Base-by-base conservation (phyloP, 2,329 filamentous ascomycete species). In the Epichloe gansuensis region DNA sequence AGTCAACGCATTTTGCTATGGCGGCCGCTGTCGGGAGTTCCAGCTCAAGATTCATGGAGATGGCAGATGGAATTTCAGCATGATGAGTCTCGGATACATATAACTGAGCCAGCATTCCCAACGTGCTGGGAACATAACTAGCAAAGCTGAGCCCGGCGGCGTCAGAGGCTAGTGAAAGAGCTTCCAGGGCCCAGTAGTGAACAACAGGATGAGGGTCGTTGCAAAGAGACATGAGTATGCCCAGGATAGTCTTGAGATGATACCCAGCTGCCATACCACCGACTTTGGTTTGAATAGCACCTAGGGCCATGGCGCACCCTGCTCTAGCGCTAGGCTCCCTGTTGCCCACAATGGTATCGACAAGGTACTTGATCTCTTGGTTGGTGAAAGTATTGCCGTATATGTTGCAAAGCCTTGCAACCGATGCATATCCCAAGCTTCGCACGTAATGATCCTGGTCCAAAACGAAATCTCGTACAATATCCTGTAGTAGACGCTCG, bases 251-350 rank as follows among this genome's bases (percentile, higher is more conserved):
- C 72, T 97, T 97, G 49, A 98, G 76, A 65, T 98, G 93, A 61
- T 93, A 90, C 3, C 91, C 90, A 52, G 93, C 93, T 51, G 93
- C 93, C 91, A 98, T 97, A 53, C 93, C 91, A 53, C 93, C 94
- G 37, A 98, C 87, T 66, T 95, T 90, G 17, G 89, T 87, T 69
- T 98, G 91, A 50, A 98, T 97, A 53, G 86, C 87, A 8, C 93
- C 93, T 34, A 98, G 73, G 12, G 93, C 90, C 74, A 94, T 88
- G 15, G 94, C 93, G 68, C 91, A 98, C 11, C 93, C 93, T 45
- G 94, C 91, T 65, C 93, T 83, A 39, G 90, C 90, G 65, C 88
- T 91, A 0, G 93, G 93, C 65, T 98, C 93, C 52, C 91, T 80
- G 67, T 98, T 96, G 45, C 85, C 80, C 5, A 98, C 90, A 57